A percentile compares a stretch with the other conserved stretches of the same genome.
Evolutionary conservation across 768 basidiomycete genomes (phyloP).

Genomic region (Panus rudis): DNA sequence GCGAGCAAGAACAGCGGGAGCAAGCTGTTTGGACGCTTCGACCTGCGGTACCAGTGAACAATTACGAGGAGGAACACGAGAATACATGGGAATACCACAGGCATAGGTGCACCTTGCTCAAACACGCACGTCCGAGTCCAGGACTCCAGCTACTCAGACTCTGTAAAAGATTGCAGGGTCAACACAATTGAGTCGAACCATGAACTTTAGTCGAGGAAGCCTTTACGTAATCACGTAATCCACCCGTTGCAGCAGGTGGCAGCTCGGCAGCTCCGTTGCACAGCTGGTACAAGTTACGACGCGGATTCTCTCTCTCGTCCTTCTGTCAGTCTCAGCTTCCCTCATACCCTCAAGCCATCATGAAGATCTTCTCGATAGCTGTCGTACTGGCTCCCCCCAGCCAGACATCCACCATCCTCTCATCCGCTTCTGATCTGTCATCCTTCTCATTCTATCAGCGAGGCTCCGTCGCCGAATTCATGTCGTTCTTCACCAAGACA

Average conservation of each 20-base stretch:
- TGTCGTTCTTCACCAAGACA: conserved; percentile 91
- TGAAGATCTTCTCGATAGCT: conserved; percentile 87
- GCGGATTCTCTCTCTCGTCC: background rate
- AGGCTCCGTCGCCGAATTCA: conserved; percentile 83
- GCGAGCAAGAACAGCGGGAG: no score
- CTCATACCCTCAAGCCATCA: conserved; percentile 27
- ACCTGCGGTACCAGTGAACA: no score
- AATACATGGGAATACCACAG: no score
- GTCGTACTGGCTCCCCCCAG: conserved; percentile 62
- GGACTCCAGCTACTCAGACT: no score
- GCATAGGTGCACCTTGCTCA: no score
- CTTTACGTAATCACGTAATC: no score
- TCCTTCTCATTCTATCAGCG: conserved; percentile 93
- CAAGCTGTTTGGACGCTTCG: no score
- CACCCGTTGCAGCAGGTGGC: no score
- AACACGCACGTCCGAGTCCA: no score
- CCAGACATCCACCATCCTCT: conserved; percentile 56
- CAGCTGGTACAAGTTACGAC: conserved; percentile 21
- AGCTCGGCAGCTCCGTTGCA: background rate
- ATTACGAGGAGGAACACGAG: no score
- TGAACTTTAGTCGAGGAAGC: conserved; percentile 13
- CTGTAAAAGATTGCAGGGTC: no score
- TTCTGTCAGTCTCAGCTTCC: no score
- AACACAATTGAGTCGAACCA: conserved; percentile 22
- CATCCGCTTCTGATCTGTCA: conserved; percentile 70